Evolutionary conservation across 345 rosid species (phyloP), one percentile per base, ranked within the genome.

Genomic region (Dipteronia dyeriana): DNA sequence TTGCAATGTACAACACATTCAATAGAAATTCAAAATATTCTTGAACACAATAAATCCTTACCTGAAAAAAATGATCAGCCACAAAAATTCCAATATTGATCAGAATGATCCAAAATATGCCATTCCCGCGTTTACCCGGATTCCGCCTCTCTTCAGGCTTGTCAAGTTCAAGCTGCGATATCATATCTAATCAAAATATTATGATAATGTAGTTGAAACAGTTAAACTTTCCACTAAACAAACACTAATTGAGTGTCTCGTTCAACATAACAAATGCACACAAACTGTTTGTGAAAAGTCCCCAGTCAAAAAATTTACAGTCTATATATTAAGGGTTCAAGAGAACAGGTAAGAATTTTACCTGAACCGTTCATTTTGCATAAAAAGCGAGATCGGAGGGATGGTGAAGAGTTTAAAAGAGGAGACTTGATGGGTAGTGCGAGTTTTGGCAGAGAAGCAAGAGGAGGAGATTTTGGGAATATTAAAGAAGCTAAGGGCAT

Each of bases 81-180:
- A 80, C 88, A 78, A 80, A 95, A 7, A 95, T 70, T 67, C 91
- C 97, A 76, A 95, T 84, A 85, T 93, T 93, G 60, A 93, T 77
- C 76, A 95, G 97, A 80, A 95, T 91, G 78, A 93, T 89, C 96
- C 95, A 95, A 79, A 91, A 95, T 22, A 93, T 83, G 20, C 94
- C 98, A 61, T 86, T 91, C 17, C 85, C 93, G 0, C 83, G 85
- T 66, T 84, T 92, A 73, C 74, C 80, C 6, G 90, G 89, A 71
- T 88, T 91, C 74, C 68, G 65, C 43, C 89, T 79, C 14, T 69
- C 83, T 41, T 79, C 85, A 1, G 82, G 87, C 83, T 87, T 91
- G 66, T 84, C 88, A 57, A 92, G 84, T 75, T 91, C 97, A 65
- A 88, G 85, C 61, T 89, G 84, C 45, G 91, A 77, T 39, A 84